Evolutionary conservation across 179 eudicot species (phyloP).

Genomic region (Carnegiea gigantea): DNA sequence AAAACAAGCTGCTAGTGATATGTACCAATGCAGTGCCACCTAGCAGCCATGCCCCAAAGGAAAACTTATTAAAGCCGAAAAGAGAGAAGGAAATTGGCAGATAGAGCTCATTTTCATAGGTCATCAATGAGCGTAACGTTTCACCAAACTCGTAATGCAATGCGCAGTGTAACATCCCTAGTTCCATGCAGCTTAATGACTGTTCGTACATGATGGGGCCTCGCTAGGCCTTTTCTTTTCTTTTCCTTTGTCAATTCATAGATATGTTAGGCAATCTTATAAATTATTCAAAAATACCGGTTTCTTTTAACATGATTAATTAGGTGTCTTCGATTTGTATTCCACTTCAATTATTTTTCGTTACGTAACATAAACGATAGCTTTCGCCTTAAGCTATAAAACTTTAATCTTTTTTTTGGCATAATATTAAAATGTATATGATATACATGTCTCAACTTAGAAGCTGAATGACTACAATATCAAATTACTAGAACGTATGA

Average conservation of each 20-base stretch:
- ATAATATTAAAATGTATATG: no score
- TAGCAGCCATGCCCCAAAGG: background rate
- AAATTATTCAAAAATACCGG: no score
- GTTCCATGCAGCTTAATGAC: background rate
- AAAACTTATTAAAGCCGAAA: background rate
- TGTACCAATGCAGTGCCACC: background rate
- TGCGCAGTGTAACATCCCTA: background rate
- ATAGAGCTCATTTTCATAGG: slow-evolving; percentile 16
- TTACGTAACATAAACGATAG: no score
- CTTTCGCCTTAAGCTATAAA: no score
- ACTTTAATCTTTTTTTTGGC: no score
- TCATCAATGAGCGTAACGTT: slow-evolving; percentile 18
- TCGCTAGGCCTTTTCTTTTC: background rate
- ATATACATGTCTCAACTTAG: no score
- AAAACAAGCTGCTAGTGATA: background rate
- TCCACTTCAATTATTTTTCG: no score
- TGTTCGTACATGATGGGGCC: background rate
- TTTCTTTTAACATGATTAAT: no score
- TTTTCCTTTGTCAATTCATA: background rate
- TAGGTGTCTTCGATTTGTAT: no score
- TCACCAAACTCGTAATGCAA: slow-evolving; percentile 16
- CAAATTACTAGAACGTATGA: no score
- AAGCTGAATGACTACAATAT: no score
- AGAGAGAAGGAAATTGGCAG: background rate
- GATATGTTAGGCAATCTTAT: no score